Conservation (phyloP, 108 stramenopile genomes). For the Cyclostephanos invisitatus region DNA sequence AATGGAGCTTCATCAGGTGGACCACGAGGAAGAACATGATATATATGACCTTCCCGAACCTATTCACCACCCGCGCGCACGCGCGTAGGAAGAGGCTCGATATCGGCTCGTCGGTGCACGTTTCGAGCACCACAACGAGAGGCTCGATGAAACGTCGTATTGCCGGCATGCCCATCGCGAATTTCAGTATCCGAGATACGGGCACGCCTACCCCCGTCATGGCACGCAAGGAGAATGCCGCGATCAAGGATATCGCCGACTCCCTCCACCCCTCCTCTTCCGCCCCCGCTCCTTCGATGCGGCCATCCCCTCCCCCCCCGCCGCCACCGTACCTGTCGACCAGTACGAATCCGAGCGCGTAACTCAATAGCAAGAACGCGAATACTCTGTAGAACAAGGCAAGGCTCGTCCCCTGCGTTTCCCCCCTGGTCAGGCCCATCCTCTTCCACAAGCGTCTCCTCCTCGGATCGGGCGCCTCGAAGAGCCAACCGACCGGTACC, state of each 20-base stretch:
- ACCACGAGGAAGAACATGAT: slow-evolving; percentile 86
- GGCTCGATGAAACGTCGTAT: slow-evolving; percentile 13
- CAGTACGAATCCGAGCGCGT: slow-evolving; percentile 67
- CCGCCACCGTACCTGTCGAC: slow-evolving; percentile 30
- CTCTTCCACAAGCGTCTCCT: slow-evolving; percentile 71
- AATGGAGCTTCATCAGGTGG: slow-evolving; percentile 88
- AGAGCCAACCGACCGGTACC: slow-evolving; percentile 91
- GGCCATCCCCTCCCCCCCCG: slow-evolving; percentile 3
- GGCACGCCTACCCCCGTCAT: slow-evolving; percentile 26
- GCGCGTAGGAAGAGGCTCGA: slow-evolving; percentile 31
- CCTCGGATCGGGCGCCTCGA: slow-evolving; percentile 88
- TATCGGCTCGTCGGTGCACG: slow-evolving; percentile 27
- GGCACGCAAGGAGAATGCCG: slow-evolving; percentile 18
- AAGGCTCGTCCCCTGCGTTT: slow-evolving; percentile 86
- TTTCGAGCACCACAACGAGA: slow-evolving; percentile 6
- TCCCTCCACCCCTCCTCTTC: slow-evolving; percentile 14
- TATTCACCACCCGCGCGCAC: slow-evolving; percentile 38
- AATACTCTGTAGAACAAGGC: slow-evolving; percentile 87
- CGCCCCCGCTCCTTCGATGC: slow-evolving; percentile 8
- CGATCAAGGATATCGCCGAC: slow-evolving; percentile 19
- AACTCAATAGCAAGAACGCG: slow-evolving; percentile 63
- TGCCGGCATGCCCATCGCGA: neutral
- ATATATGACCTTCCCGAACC: slow-evolving; percentile 64
- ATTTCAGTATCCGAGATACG: slow-evolving; percentile 9
- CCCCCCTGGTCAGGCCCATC: slow-evolving; percentile 87